A percentile compares a stretch with the other conserved stretches of the same genome.
Conservation (phyloP, 495 filamentous ascomycete genomes). For the Lasiosphaeriaceae sp. region DNA sequence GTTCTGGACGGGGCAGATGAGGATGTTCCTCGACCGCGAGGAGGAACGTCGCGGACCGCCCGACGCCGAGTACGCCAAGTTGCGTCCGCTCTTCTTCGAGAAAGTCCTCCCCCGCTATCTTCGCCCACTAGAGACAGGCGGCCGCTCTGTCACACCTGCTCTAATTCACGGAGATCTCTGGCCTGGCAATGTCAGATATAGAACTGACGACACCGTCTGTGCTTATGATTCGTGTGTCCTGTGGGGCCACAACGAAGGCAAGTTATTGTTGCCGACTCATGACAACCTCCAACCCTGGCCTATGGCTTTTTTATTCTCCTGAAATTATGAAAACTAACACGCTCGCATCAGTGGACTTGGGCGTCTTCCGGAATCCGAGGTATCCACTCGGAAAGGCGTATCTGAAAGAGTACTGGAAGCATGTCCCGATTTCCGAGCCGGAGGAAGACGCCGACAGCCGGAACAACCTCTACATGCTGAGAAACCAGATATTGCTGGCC, state of each 20-base stretch:
- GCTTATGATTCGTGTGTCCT: conserved; percentile 45
- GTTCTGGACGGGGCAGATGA: conserved; percentile 34
- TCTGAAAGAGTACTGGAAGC: conserved; percentile 21
- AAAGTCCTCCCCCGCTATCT: conserved; percentile 37
- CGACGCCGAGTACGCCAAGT: conserved; percentile 12
- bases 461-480: conserved; percentile 26
- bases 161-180: conserved; percentile 46
- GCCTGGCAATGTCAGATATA: conserved; percentile 41
- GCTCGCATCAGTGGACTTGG: conserved; percentile 30
- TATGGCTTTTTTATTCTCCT: too few species aligned
- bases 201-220: conserved; percentile 27
- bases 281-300: too few species aligned
- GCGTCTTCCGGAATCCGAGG: conserved; percentile 27
- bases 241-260: conserved; percentile 48
- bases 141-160: conserved; percentile 37
- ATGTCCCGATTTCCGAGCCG: conserved; percentile 22
- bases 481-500: conserved; percentile 16
- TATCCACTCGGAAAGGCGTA: conserved; percentile 22
- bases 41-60: conserved; percentile 9
- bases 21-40: conserved; percentile 13
- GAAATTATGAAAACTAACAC: not conserved
- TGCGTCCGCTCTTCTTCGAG: conserved; percentile 22
- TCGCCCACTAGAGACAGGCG: conserved; percentile 36
- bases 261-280: not conserved
- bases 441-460: conserved; percentile 29